Percentiles rank a stretch among this genome's conserved stretches.
phyloP scores from a whole-genome alignment of 495 filamentous ascomycete genomes.

The Apiosordaria backusii region DNA sequence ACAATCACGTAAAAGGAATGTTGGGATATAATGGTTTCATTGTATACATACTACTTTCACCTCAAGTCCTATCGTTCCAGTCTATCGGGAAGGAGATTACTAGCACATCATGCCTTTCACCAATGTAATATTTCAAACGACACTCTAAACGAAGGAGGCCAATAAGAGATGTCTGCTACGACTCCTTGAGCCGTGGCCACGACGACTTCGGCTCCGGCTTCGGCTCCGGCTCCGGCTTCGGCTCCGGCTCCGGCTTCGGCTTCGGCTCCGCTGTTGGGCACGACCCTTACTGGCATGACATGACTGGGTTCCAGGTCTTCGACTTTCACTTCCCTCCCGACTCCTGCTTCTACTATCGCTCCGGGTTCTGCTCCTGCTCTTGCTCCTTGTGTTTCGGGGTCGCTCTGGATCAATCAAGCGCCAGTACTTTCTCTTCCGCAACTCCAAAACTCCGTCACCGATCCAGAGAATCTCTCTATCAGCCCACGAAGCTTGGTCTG shows the following conservation, averaged over 20 bases:
- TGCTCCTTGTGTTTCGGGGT: background rate
- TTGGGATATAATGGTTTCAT: too few relatives aligned
- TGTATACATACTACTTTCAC: too few relatives aligned
- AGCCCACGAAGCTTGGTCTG: constrained; percentile 24
- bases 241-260: background rate
- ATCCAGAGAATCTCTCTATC: constrained; percentile 30
- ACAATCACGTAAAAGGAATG: too few relatives aligned
- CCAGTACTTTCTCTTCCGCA: constrained; percentile 23
- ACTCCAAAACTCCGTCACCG: constrained; percentile 20
- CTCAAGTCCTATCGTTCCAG: too few relatives aligned
- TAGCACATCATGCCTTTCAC: too few relatives aligned
- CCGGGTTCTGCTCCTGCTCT: background rate
- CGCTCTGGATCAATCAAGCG: constrained; percentile 19
- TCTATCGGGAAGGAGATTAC: too few relatives aligned
- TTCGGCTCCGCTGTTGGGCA: background rate
- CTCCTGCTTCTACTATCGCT: background rate
- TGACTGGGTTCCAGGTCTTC: background rate
- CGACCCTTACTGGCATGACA: background rate
- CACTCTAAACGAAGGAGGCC: background rate
- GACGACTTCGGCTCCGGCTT: background rate
- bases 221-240: background rate
- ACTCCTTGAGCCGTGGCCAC: background rate
- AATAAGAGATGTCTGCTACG: background rate
- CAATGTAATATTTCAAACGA: background rate
- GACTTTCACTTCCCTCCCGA: background rate